A percentile compares a stretch with the other conserved stretches of the same genome.
These are phyloP conservation scores for Draba incana DNA, from an alignment of 345 rosid genomes.

Conservation along the genomic window DNA sequence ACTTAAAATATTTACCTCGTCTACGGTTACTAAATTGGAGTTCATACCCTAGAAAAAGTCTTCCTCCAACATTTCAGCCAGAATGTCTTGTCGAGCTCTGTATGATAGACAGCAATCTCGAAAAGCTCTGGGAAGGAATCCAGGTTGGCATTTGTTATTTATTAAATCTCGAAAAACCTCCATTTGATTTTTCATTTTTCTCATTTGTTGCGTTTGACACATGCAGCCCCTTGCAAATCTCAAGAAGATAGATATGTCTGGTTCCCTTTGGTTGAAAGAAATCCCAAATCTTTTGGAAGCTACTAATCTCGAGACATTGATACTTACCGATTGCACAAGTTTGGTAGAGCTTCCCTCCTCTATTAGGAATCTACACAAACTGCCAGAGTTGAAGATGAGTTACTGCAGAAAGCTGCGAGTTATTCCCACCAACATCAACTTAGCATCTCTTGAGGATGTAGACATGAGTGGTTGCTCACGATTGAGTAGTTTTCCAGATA, in stretches of 20 bases:
- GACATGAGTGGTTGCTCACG: too few species aligned
- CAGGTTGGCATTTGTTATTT: too few species aligned
- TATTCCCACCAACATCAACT: too few species aligned
- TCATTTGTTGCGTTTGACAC: not conserved
- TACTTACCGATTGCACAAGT: conserved; percentile 13
- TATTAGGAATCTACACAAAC: conserved; percentile 2
- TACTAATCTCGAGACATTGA: not conserved
- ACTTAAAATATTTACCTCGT: not conserved
- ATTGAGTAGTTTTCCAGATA: too few species aligned
- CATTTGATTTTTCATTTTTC: too few species aligned
- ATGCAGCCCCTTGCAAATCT: conserved; percentile 30
- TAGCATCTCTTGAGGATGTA: too few species aligned
- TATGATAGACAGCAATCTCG: too few species aligned
- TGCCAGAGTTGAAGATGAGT: not conserved
- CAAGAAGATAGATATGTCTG: conserved; percentile 4
- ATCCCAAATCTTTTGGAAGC: conserved; percentile 22
- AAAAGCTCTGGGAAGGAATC: too few species aligned
- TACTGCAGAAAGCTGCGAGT: not conserved
- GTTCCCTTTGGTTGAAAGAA: not conserved
- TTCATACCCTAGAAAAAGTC: conserved; percentile 1
- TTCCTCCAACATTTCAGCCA: conserved; percentile 12
- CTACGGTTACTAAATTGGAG: conserved; percentile 35
- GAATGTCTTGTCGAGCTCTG: too few species aligned
- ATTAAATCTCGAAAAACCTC: too few species aligned
- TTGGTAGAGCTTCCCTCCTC: conserved; percentile 15